Evolutionary conservation across 495 filamentous ascomycete species (phyloP), one percentile per base, ranked within the genome.

Genomic region (Penicillium antarcticum): DNA sequence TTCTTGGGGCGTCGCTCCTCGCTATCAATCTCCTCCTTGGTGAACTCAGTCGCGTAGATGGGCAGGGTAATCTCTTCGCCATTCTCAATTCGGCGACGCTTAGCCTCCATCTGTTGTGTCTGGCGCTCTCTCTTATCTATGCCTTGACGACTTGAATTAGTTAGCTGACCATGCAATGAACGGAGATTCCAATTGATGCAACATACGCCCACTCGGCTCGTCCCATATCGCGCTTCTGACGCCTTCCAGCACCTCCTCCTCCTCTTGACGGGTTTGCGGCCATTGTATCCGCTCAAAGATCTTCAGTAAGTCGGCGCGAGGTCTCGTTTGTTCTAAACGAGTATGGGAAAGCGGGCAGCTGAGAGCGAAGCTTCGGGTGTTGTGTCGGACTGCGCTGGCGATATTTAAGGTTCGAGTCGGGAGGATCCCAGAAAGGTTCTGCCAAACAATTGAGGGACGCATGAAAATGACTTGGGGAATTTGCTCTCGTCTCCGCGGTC

Each of bases 1-100:
- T 88, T 84, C 75, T 98, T 97, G 3, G 94, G 94, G 41, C 83
- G 85, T 42, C 92, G 81, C 60, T 85, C 84, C 67, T 98, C 92
- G 32, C 80, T 81, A 5, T 85, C 87, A 52, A 96, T 91, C 71
- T 95, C 91, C 51, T 91, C 89, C 53, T 80, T 70, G 11, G 83
- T 77, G 61, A 87, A 89, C 33, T 80, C 69, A 1, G 79, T 78
- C 23, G 77, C 77, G 49, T 82, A 79, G 43, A 77, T 65, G 0
- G 77, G 75, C 4, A 61, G 42, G 11, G 24, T 40, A 7, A 64
- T 48, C 8, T 71, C 67, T 48, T 76, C 71, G 11, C 75, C 76
- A 51, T 74, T 69, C 39, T 78, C 80, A 35, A 72, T 59, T 56
- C 75, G 80, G 48, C 74, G 80, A 55, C 83, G 79, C 68, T 89